Percentiles rank a stretch among this genome's conserved stretches.
phyloP scores from a whole-genome alignment of 2,329 filamentous ascomycete genomes.

The Apiospora hydei region DNA sequence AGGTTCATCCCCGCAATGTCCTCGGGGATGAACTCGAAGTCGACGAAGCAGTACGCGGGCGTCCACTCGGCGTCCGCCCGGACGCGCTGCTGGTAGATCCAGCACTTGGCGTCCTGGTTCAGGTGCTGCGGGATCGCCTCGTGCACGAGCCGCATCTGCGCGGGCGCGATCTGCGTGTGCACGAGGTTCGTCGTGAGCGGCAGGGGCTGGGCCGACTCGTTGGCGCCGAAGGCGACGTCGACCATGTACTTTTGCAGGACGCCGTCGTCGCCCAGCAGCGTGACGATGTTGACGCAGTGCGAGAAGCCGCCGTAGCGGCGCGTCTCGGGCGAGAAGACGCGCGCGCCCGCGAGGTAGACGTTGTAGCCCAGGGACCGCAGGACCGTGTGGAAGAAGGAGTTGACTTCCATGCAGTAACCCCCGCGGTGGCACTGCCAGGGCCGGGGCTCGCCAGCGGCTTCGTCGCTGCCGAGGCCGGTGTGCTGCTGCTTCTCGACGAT shows the following conservation, averaged over 20 bases:
- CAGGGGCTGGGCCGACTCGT: constrained; percentile 32
- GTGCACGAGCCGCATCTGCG: constrained; percentile 44
- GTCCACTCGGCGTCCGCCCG: constrained; percentile 45
- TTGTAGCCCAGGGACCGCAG: constrained; percentile 49
- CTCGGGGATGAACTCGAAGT: constrained; percentile 48
- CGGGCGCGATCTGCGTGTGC: constrained; percentile 32
- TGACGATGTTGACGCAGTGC: constrained; percentile 40
- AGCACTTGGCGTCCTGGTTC: constrained; percentile 32
- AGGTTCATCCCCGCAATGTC: constrained; percentile 50
- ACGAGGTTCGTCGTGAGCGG: constrained; percentile 26
- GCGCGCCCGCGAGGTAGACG: constrained; percentile 36
- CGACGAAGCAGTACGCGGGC: constrained; percentile 54
- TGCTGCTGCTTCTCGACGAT: constrained; percentile 38
- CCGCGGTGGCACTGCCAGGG: constrained; percentile 41
- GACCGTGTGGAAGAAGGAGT: constrained; percentile 52
- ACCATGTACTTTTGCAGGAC: constrained; percentile 31
- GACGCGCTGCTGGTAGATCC: constrained; percentile 36
- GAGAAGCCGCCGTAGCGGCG: constrained; percentile 35
- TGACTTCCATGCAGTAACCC: constrained; percentile 56
- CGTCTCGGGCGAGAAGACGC: constrained; percentile 32
- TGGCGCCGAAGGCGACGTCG: constrained; percentile 37
- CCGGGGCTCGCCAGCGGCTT: not conserved
- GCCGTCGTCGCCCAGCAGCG: constrained; percentile 24
- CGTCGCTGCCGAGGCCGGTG: not conserved
- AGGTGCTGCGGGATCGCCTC: constrained; percentile 36